phyloP scores from a whole-genome alignment of 1,284 basidiomycete species.

The Boletellus sp. region DNA sequence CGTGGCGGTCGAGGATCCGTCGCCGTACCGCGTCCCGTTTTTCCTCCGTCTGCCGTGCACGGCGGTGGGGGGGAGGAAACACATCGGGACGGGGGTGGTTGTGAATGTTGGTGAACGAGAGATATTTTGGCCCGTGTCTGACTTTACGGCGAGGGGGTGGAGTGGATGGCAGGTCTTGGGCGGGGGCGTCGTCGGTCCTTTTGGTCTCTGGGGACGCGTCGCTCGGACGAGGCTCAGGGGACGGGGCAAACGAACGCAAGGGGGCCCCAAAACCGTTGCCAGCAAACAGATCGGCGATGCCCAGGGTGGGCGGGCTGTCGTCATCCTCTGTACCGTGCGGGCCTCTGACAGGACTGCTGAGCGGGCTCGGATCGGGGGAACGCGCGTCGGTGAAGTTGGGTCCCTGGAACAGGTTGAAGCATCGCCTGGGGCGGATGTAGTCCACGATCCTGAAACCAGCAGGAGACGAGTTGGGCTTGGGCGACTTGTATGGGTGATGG shows the following conservation, averaged over 20 bases:
- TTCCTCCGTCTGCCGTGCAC: constrained; percentile 1
- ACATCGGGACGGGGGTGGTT: neutral
- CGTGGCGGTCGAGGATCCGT: neutral
- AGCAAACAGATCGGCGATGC: constrained; percentile 8
- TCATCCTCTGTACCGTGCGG: constrained; percentile 3
- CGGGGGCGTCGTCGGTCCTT: neutral
- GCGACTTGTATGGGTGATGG: constrained; percentile 16
- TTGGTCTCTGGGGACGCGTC: neutral
- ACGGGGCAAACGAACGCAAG: neutral
- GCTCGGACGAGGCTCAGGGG: neutral
- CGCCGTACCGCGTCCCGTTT: constrained; percentile 3
- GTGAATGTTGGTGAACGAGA: constrained; percentile 8
- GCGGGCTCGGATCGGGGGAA: constrained; percentile 15
- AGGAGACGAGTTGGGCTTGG: constrained; percentile 12
- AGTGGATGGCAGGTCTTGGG: neutral
- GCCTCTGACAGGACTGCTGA: constrained; percentile 14
- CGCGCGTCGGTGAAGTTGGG: constrained; percentile 4
- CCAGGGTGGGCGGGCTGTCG: constrained; percentile 10
- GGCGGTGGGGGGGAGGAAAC: neutral
- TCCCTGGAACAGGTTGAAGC: constrained; percentile 20
- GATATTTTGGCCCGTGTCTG: constrained; percentile 17
- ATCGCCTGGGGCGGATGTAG: constrained; percentile 15
- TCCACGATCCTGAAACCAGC: constrained; percentile 26
- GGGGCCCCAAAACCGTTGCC: neutral
- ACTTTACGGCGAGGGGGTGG: constrained; percentile 4